Evolutionary conservation across 2,329 filamentous ascomycete species (phyloP), one percentile per base, ranked within the genome.

Genomic region (Calonectria pseudoturangicola): DNA sequence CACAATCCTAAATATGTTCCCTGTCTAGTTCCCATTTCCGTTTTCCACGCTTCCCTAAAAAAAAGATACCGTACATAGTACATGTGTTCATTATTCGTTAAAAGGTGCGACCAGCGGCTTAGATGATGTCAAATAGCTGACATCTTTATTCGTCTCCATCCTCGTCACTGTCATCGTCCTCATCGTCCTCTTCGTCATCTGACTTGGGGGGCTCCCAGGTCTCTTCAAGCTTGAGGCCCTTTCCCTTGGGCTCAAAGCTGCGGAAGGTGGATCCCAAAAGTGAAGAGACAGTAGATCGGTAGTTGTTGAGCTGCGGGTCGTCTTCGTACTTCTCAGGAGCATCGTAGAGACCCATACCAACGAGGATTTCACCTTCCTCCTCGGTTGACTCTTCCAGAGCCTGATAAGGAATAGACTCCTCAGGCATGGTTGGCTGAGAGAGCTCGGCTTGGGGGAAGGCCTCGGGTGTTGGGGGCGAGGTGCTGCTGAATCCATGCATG

Each of bases 331-430:
- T 89, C 68, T 92, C 92, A 0, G 93, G 93, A 5, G 90, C 86
- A 79, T 95, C 94, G 82, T 97, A 97, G 0, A 97, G 89, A 0
- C 94, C 94, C 89, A 97, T 93, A 25, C 94, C 94, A n/a, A 95
- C 89, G 2, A 96, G 88, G 72, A 95, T 93, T 79, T 95, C 93
- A 45, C 91, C 93, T 56, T 91, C 90, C 33, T 91, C 90, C 60
- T 90, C 86, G 8, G 68, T 51, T 13, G 85, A 81, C 47, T 90
- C 87, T 39, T 89, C 87, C 28, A 90, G 83, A 7, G 88, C 77
- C 68, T 88, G 85, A 73, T 88, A 90, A 13, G 86, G 83, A 63
- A 88, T 86, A 7, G 84, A 81, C 70, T 90, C 89, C 60, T 91
- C 88, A 13, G 88, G 82, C 39, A 87, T 81, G 12, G 87, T 80